A percentile compares a stretch with the other conserved stretches of the same genome.
Conservation (phyloP, 108 stramenopile species). For the Seminavis robusta region DNA sequence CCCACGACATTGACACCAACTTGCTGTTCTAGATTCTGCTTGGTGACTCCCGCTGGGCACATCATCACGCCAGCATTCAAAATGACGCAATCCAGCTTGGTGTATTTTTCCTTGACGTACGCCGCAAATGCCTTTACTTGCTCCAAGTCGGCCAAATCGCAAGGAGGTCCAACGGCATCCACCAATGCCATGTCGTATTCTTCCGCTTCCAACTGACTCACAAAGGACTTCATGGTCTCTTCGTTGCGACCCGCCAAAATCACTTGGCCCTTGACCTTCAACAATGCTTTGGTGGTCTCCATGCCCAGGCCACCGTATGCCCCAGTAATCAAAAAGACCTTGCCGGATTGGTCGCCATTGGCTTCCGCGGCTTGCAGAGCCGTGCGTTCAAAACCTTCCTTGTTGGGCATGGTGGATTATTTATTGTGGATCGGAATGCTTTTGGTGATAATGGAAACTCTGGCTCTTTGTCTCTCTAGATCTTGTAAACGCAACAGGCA, state of each 20-base stretch:
- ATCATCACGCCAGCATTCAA: slow-evolving; percentile 7
- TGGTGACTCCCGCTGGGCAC: not conserved
- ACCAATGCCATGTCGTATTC: not conserved
- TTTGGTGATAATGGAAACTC: no score
- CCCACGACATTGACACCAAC: slow-evolving; percentile 4
- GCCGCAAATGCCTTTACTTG: not conserved
- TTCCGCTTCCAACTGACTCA: not conserved
- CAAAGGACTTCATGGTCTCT: not conserved
- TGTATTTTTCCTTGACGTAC: not conserved
- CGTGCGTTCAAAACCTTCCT: not conserved
- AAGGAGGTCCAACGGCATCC: no score
- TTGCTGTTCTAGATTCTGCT: slow-evolving; percentile 5
- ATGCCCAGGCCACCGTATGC: slow-evolving; percentile 34
- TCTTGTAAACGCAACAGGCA: no score
- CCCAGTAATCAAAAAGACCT: slow-evolving; percentile 28
- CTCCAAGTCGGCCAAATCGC: not conserved
- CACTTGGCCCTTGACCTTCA: slow-evolving; percentile 18
- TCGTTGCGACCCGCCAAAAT: slow-evolving; percentile 9
- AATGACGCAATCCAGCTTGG: not conserved
- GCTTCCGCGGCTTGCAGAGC: not conserved
- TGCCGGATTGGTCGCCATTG: not conserved
- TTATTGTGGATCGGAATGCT: no score
- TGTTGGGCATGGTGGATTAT: no score
- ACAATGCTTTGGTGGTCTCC: slow-evolving; percentile 28
- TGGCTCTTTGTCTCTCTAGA: no score